phyloP scores from a whole-genome alignment of 164 flowering plant genomes.

The Macadamia tetraphylla region DNA sequence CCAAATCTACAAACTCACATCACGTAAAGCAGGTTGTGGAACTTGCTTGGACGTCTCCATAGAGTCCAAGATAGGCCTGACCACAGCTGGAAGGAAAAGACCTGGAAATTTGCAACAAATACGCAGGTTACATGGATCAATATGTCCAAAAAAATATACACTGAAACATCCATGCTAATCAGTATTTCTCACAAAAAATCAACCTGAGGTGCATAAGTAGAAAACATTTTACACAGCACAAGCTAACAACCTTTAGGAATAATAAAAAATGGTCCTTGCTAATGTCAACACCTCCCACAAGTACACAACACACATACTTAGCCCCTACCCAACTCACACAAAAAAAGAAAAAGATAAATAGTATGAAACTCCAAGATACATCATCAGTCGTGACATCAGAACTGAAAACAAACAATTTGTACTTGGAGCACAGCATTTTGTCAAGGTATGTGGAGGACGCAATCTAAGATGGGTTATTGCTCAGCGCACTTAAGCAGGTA shows the following conservation, averaged over 20 bases:
- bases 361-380: too few relatives aligned
- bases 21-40: conserved; percentile 66
- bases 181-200: background rate
- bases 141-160: background rate
- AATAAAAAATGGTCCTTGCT: background rate
- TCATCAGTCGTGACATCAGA: too few relatives aligned
- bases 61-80: conserved; percentile 87
- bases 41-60: conserved; percentile 65
- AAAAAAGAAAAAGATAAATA: background rate
- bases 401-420: too few relatives aligned
- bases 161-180: background rate
- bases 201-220: background rate
- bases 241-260: background rate
- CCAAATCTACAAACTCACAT: conserved; percentile 46
- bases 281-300: background rate
- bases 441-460: too few relatives aligned
- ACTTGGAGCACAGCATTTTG: too few relatives aligned
- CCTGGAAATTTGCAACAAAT: conserved; percentile 39
- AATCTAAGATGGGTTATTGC: too few relatives aligned
- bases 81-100: conserved; percentile 94
- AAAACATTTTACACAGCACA: background rate
- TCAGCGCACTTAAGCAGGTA: too few relatives aligned
- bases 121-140: conserved; percentile 1
- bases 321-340: background rate
- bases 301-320: background rate